Conservation (phyloP, 345 rosid species). For the Barbarea vulgaris region DNA sequence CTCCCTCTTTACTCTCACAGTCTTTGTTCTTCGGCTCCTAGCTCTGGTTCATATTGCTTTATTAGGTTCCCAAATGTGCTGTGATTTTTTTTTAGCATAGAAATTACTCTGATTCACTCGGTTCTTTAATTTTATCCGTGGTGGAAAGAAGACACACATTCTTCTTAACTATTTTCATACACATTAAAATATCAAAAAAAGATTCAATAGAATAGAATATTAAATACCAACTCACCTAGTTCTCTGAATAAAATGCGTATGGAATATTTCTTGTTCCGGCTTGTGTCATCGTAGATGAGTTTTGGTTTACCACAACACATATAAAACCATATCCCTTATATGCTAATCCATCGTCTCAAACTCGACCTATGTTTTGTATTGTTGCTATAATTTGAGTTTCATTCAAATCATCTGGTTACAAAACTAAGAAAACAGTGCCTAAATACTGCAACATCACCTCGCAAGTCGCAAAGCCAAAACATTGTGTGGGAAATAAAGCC, state of each 20-base stretch:
- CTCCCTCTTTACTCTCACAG: slow-evolving; percentile 22
- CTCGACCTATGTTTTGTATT: no score
- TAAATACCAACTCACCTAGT: background rate
- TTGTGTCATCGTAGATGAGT: no score
- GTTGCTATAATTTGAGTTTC: no score
- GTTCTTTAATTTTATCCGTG: slow-evolving; percentile 24
- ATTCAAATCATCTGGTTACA: no score
- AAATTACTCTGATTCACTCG: slow-evolving; percentile 31
- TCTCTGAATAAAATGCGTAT: background rate
- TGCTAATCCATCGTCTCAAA: no score
- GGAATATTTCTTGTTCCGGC: no score
- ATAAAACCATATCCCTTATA: no score
- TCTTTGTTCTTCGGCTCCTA: slow-evolving; percentile 14
- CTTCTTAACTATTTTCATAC: slow-evolving; percentile 31
- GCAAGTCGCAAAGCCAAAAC: no score
- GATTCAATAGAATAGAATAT: slow-evolving; percentile 27
- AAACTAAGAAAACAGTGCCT: no score
- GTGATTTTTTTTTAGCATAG: slow-evolving; percentile 30
- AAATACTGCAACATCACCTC: no score
- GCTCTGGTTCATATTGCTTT: slow-evolving; percentile 8
- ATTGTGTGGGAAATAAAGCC: no score
- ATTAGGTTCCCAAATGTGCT: slow-evolving; percentile 13
- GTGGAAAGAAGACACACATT: slow-evolving; percentile 23
- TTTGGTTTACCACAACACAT: no score
- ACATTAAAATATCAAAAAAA: slow-evolving; percentile 32